Conservation (phyloP, 352 stramenopile species). For the Phytophthora parvispora region DNA sequence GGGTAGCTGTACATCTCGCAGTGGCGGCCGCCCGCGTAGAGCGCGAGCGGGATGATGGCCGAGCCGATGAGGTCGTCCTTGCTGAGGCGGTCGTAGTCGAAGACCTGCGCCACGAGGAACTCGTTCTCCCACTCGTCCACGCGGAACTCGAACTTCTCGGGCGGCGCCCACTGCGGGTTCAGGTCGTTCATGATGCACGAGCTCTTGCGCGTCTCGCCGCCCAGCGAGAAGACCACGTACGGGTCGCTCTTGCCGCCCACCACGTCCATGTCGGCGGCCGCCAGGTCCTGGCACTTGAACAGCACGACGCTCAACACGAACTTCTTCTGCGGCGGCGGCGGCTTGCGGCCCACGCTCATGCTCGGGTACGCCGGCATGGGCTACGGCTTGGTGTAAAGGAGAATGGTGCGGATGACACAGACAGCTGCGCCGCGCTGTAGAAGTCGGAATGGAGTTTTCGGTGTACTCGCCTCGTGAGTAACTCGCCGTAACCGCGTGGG, state of each 20-base stretch:
- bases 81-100: constrained; percentile 77
- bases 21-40: constrained; percentile 68
- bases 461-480: no score
- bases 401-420: no score
- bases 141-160: constrained; percentile 82
- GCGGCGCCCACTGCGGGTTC: constrained; percentile 75
- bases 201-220: constrained; percentile 62
- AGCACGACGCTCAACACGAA: constrained; percentile 68
- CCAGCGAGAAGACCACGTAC: constrained; percentile 78
- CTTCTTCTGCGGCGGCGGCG: constrained; percentile 28
- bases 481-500: no score
- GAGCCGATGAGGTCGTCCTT: constrained; percentile 81
- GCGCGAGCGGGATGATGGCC: constrained; percentile 68
- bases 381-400: no score
- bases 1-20: constrained; percentile 78
- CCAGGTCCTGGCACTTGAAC: constrained; percentile 71
- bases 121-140: constrained; percentile 69
- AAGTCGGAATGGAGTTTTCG: no score
- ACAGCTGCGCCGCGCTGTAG: no score
- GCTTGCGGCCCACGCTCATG: constrained; percentile 7
- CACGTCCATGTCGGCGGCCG: constrained; percentile 55
- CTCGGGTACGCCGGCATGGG: no score
- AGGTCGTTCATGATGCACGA: constrained; percentile 72
- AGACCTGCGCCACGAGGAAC: constrained; percentile 77
- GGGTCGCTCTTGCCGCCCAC: constrained; percentile 79